Evolutionary conservation across 495 filamentous ascomycete genomes (phyloP), one percentile per base, ranked within the genome.

Genomic region (Daldinia concentrica): DNA sequence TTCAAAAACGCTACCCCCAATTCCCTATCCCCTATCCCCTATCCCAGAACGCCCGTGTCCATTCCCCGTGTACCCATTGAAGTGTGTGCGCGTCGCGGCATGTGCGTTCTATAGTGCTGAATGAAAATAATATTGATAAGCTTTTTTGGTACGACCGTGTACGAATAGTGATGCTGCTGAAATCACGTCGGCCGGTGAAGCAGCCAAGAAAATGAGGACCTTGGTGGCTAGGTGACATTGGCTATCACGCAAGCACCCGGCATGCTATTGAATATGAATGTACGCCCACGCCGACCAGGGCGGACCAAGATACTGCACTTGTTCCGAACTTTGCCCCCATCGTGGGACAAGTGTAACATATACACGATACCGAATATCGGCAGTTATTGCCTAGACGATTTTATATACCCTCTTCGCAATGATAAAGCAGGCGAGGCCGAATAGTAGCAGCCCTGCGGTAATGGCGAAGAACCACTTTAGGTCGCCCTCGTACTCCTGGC

Each of bases 371-470:
- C 54, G 8, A 37, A 56, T 6, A 14, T 45, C 17, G 19, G 24
- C 14, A 51, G 15, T 55, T 19, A 7, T 32, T 9, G 22, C 58
- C 41, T 74, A 88, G 12, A 88, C 85, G 76, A 88, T 88, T 5
- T 79, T 76, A 63, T 88, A 87, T 32, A 86, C 83, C 71, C 89
- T 87, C 84, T 95, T 98, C 7, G 95, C 95, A 75, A 95, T 88
- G 69, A 87, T 84, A 74, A 91, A 96, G 72, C 93, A 93, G 6
- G 82, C 86, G 26, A 93, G 74, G 1, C 92, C 93, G 79, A 98
- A 99, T 27, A 90, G 58, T 24, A 95, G 45, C 59, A 98, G 79
- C 0, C 90, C 91, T 6, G 82, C 89, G 11, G 93, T 91, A 72
- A 99, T 95, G 80, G 79, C 80, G 64, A 75, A 82, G 75, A 89